Evolutionary conservation across 768 basidiomycete species (phyloP).

Genomic region (Serpula lacrymans): DNA sequence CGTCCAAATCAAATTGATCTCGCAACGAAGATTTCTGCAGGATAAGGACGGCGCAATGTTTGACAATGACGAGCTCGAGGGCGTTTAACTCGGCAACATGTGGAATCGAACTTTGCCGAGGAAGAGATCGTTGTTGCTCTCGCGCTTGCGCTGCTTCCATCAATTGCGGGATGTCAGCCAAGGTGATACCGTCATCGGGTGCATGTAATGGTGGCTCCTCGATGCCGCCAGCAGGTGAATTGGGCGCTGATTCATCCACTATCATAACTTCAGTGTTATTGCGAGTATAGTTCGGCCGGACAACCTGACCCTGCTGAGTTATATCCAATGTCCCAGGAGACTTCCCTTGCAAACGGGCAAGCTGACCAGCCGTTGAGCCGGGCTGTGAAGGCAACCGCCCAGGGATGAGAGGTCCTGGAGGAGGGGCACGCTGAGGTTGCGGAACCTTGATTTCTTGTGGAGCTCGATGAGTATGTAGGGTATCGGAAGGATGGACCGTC

Average conservation of each 20-base stretch:
- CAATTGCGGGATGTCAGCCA: constrained; percentile 91
- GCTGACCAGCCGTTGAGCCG: constrained; percentile 20
- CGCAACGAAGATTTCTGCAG: constrained; percentile 75
- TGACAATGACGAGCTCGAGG: constrained; percentile 86
- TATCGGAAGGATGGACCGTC: constrained; percentile 72
- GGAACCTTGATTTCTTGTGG: constrained; percentile 38
- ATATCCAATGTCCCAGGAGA: constrained; percentile 36
- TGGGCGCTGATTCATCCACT: constrained; percentile 75
- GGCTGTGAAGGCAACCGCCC: constrained; percentile 33
- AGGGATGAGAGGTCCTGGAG: constrained; percentile 33
- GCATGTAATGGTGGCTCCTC: constrained; percentile 37
- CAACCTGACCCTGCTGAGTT: constrained; percentile 41
- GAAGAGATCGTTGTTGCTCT: constrained; percentile 81
- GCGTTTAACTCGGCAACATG: constrained; percentile 81
- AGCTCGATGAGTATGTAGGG: constrained; percentile 43
- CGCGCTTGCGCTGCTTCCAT: constrained; percentile 91
- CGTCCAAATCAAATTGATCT: constrained; percentile 87
- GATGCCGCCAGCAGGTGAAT: constrained; percentile 57
- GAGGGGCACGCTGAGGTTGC: constrained; percentile 37
- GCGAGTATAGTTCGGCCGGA: constrained; percentile 69
- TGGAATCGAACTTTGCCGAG: constrained; percentile 72
- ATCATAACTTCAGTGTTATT: constrained; percentile 88
- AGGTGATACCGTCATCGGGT: constrained; percentile 81
- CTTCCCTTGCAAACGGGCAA: constrained; percentile 35
- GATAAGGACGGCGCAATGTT: constrained; percentile 83